These are phyloP conservation scores for Daldinia loculata DNA, from an alignment of 495 filamentous ascomycete species.

Conservation along the genomic window DNA sequence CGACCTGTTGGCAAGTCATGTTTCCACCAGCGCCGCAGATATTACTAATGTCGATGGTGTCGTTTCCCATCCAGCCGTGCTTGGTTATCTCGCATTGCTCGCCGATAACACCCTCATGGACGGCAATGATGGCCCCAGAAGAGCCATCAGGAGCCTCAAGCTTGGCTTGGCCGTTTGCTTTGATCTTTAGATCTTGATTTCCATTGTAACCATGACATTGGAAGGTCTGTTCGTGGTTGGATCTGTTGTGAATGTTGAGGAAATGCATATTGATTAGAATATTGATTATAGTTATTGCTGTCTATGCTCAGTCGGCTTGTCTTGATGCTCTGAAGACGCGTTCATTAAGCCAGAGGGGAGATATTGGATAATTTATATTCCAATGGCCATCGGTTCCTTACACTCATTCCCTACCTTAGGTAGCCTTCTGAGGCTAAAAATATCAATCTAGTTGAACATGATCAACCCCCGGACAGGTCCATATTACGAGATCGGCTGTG, in stretches of 20 bases:
- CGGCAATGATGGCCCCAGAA: conserved; percentile 51
- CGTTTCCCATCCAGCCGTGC: conserved; percentile 50
- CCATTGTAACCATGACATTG: conserved; percentile 51
- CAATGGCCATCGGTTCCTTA: neutral
- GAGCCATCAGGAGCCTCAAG: conserved; percentile 47
- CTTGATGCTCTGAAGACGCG: neutral
- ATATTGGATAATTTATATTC: neutral
- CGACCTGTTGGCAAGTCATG: conserved; percentile 54
- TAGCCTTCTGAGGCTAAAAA: neutral
- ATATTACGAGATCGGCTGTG: neutral
- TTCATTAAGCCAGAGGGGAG: neutral
- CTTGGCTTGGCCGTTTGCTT: conserved; percentile 34
- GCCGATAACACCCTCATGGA: conserved; percentile 52
- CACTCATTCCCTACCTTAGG: neutral
- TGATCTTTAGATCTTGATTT: conserved; percentile 46
- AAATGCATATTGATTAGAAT: conserved; percentile 36
- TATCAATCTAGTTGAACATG: neutral
- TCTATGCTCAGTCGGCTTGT: neutral
- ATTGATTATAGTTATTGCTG: too few relatives aligned
- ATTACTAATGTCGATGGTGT: conserved; percentile 54
- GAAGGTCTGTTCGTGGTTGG: conserved; percentile 49
- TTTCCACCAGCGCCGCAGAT: conserved; percentile 55
- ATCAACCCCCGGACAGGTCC: neutral
- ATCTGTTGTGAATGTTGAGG: conserved; percentile 48
- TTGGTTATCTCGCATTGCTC: conserved; percentile 57